A percentile compares a stretch with the other conserved stretches of the same genome.
Conservation (phyloP, 768 basidiomycete species). For the Boletus pseudopeckii region DNA sequence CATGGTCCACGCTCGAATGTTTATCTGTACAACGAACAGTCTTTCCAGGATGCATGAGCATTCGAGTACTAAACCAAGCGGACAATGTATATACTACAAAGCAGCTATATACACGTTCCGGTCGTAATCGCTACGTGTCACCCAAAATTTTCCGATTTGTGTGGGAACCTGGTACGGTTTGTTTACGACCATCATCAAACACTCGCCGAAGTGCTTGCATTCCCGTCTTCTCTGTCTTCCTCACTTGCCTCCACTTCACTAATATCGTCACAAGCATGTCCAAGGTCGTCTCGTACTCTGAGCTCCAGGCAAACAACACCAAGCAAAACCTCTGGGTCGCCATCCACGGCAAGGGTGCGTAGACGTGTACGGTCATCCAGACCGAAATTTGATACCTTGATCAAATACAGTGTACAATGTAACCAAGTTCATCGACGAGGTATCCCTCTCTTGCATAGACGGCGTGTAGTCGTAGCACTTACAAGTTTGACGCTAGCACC, state of each 20-base stretch:
- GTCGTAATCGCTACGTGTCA: no score
- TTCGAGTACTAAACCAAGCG: slow-evolving; percentile 77
- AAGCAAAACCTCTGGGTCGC: slow-evolving; percentile 81
- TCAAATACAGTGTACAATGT: slow-evolving; percentile 78
- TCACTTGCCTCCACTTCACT: slow-evolving; percentile 10
- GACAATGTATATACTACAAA: slow-evolving; percentile 31
- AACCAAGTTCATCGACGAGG: slow-evolving; percentile 94
- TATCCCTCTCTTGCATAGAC: slow-evolving; percentile 30
- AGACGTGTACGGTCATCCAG: background rate
- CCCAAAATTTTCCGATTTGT: slow-evolving; percentile 7
- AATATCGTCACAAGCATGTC: slow-evolving; percentile 30
- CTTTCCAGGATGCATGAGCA: slow-evolving; percentile 41
- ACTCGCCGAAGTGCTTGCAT: background rate
- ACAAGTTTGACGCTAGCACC: slow-evolving; percentile 55
- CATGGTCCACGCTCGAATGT: slow-evolving; percentile 79
- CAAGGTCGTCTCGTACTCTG: slow-evolving; percentile 64
- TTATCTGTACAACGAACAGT: slow-evolving; percentile 39
- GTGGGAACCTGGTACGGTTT: slow-evolving; percentile 28
- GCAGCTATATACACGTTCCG: no score
- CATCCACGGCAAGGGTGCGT: slow-evolving; percentile 77
- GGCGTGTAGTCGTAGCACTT: slow-evolving; percentile 2
- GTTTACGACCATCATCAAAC: slow-evolving; percentile 10
- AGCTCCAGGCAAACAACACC: slow-evolving; percentile 72
- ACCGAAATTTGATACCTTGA: background rate
- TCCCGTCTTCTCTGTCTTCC: slow-evolving; percentile 8